Base-by-base conservation (phyloP, 768 basidiomycete species). In the Sarcomyxa edulis region DNA sequence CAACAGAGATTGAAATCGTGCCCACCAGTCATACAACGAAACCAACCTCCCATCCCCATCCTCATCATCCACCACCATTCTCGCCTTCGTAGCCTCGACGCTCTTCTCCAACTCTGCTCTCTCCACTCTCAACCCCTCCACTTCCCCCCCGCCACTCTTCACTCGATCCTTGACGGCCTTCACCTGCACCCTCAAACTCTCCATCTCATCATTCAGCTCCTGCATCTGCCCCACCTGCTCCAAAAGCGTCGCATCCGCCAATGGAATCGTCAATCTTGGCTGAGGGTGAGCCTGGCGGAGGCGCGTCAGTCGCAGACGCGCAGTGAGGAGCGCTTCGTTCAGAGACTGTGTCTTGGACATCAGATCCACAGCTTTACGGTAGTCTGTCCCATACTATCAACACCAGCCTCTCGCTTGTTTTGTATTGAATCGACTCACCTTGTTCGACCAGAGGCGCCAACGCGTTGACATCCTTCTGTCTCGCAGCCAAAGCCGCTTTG, bases 161-260 rank as follows among this genome's bases (percentile, higher is more conserved):
- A 89, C 64, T 19, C 64, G 62, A 11, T 78, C 79, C 48, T 81
- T 86, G 12, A 78, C 65, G 4, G 60, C 59, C 16, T 71, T 69
- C 24, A 79, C 66, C 24, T 60, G 62, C 34, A 64, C 65, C 35
- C 79, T 75, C 16, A 77, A 54, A 8, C 55, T 53, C 40, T 81
- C 74, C 6, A 82, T 66, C 41, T 81, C 68, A 34, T 87, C 86
- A 34, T 76, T 79, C 28, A 87, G 62, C n/a, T 58, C 61, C 51
- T 90, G 83, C 79, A 94, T 87, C 54, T 87, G 76, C 7, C 64
- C 69, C n/a, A 85, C 77, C 47, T 94, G 90, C 8, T 73, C 73
- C 7, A 80, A 78, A 2, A 91, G 76, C 37, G 81, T 77, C 45
- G 82, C 70, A 33, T 80, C 79, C 0, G 92, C 92, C 32, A 81